Evolutionary conservation across 164 flowering plant genomes (phyloP), one percentile per base, ranked within the genome.

Genomic region (Chimonanthus salicifolius): DNA sequence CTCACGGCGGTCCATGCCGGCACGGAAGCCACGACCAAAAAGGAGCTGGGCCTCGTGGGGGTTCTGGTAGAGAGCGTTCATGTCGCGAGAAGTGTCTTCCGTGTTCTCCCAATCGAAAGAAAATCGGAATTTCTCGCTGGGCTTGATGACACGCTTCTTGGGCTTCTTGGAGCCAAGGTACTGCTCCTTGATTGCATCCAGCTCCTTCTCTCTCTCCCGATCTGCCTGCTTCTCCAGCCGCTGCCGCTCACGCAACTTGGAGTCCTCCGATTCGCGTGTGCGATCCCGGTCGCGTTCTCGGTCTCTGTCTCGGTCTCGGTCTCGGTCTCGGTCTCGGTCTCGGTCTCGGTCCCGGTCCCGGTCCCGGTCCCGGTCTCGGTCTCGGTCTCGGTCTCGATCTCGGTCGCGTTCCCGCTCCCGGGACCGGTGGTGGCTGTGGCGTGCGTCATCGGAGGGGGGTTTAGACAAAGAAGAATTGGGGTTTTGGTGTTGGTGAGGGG

Each of bases 31-130:
- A 49, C 98, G 80, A 0, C 98, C 98, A 15, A 94, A 94, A 74
- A 94, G 78, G 16, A 92, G 83, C 76, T 87, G 90, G 7, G 98
- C 98, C 84, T 94, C 97, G 77, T 92, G 97, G 76, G 98, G 98
- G 83, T 92, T 90, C 72, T 94, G 98, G 74, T 94, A 94, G 13
- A 94, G 80, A 4, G 60, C 44, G 65, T 93, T 93, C 97, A 91
- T 91, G 68, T 93, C 98, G 3, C 93, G 84, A 0, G 95, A 91
- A 7, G 98, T 93, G 73, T 93, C 98, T 71, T 93, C 98, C 0
- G 95, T 89, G 82, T 93, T 93, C 83, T 93, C 98, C 98, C 98
- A 93, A 76, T 93, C 97, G 76, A 93, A 93, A 1, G 98, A 93
- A 71, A 93, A 93, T 3, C 98, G 80, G 66, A 93, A 93, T 84